Base-by-base conservation (phyloP, 202 grass and related monocot genomes). In the Dendrocalamus latiflorus region DNA sequence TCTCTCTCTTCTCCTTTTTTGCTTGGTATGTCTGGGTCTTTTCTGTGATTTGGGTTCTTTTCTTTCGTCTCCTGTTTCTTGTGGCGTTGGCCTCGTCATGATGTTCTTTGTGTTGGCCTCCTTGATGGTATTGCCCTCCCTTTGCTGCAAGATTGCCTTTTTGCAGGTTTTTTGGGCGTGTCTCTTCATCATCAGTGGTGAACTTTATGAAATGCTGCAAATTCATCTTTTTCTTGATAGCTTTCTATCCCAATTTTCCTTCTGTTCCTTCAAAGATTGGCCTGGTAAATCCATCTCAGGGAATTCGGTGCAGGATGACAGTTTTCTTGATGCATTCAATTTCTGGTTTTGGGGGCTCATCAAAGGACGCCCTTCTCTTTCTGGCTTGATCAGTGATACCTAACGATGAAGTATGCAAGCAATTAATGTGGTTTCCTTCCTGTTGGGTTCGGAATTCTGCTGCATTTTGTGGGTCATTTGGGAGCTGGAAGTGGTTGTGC, bases 401-500 rank as follows among this genome's bases (percentile, higher is more conserved):
- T 67, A 79, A 60, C 12, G 54, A 64, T 22, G 43, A 74, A 68
- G 33, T 36, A 74, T 61, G 10, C 51, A 8, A 62, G 51, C 53
- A 74, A 87, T 90, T 51, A 86, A 83, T 86, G 88, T 16, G 25
- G 43, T 42, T 66, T 83, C 53, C 71, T 86, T 78, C 67, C 41
- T 72, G 75, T 30, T 70, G 62, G 59, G 79, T 17, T 78, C 41
- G 54, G 68, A 56, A 69, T 83, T 90, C 44, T 42, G 37, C 74
- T 83, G 15, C 88, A 79, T 70, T 89, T 55, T 62, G 62, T 86
- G 68, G 81, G 56, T 78, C 63, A 64, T 76, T 62, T 64, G 69
- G 54, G 48, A 44, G 69, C 70, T 84, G 64, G 56, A 70, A 87
- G 89, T 84, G 64, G 81, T 87, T 90, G 81, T 80, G 47, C 42